These are phyloP conservation scores for Datisca glomerata DNA, from an alignment of 306 rosid genomes.

Conservation along the genomic window DNA sequence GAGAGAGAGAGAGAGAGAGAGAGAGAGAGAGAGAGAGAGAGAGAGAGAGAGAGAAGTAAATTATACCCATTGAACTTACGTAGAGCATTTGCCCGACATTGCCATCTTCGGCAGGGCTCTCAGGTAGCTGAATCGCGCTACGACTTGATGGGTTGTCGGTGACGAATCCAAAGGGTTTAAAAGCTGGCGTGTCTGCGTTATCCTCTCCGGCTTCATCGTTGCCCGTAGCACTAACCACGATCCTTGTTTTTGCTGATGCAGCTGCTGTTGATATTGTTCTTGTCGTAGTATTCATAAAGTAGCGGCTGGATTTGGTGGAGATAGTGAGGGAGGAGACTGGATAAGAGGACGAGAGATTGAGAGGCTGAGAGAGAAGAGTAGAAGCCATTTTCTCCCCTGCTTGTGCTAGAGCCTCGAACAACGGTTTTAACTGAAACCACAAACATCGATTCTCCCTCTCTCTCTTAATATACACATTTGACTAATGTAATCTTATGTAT, in stretches of 20 bases:
- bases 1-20: too few relatives aligned
- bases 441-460: background rate
- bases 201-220: constrained; percentile 28
- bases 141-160: constrained; percentile 93
- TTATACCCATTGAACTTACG: constrained; percentile 23
- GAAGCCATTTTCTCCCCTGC: constrained; percentile 12
- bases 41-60: too few relatives aligned
- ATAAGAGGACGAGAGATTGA: constrained; percentile 22
- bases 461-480: too few relatives aligned
- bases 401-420: constrained; percentile 9
- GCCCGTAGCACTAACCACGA: constrained; percentile 41
- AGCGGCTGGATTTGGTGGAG: constrained; percentile 3
- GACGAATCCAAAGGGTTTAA: constrained; percentile 95
- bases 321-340: constrained; percentile 10
- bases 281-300: background rate
- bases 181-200: constrained; percentile 28
- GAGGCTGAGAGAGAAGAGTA: constrained; percentile 39
- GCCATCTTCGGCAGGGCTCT: constrained; percentile 84
- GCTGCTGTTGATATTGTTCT: constrained; percentile 11
- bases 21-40: too few relatives aligned
- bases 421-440: constrained; percentile 12
- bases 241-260: constrained; percentile 1
- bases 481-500: too few relatives aligned
- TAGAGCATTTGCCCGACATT: constrained; percentile 94
- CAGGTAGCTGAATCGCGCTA: constrained; percentile 70